Evolutionary conservation across 2,329 filamentous ascomycete species (phyloP).

Genomic region (Xylariales sp.): DNA sequence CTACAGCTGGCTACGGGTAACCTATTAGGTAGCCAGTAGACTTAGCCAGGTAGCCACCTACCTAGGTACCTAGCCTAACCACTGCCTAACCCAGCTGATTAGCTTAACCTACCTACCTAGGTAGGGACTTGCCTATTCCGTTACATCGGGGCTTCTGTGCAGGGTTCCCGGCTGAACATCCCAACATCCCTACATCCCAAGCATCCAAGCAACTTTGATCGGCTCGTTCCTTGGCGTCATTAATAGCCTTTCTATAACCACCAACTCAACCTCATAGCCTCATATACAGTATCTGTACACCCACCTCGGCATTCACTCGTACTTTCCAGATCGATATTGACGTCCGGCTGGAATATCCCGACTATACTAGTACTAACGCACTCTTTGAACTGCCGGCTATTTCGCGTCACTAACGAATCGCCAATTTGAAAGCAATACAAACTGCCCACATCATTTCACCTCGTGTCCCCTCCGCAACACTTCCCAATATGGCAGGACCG

Average conservation of each 20-base stretch:
- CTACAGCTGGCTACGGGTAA: background rate
- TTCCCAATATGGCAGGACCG: conserved; percentile 40
- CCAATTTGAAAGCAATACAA: conserved; percentile 14
- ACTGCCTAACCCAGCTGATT: too few relatives aligned
- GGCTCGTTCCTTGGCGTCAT: conserved; percentile 11
- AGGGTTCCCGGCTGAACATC: conserved; percentile 15
- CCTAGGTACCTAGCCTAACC: too few relatives aligned
- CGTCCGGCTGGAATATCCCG: background rate
- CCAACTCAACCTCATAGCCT: conserved; percentile 16
- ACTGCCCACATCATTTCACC: background rate
- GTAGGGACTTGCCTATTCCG: background rate
- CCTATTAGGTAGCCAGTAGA: background rate
- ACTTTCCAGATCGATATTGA: conserved; percentile 9
- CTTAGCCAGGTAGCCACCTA: too few relatives aligned
- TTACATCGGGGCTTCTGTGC: conserved; percentile 9
- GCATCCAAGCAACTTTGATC: conserved; percentile 28
- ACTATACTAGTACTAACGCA: background rate
- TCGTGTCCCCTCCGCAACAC: conserved; percentile 11
- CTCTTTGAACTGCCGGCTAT: conserved; percentile 16
- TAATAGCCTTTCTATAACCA: conserved; percentile 25
- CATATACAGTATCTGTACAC: conserved; percentile 17
- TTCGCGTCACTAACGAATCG: conserved; percentile 9
- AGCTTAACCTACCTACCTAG: background rate
- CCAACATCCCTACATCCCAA: too few relatives aligned
- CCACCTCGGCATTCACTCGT: background rate